These are phyloP conservation scores for Populus tomentosa DNA, from an alignment of 441 rosid genomes.

Conservation along the genomic window DNA sequence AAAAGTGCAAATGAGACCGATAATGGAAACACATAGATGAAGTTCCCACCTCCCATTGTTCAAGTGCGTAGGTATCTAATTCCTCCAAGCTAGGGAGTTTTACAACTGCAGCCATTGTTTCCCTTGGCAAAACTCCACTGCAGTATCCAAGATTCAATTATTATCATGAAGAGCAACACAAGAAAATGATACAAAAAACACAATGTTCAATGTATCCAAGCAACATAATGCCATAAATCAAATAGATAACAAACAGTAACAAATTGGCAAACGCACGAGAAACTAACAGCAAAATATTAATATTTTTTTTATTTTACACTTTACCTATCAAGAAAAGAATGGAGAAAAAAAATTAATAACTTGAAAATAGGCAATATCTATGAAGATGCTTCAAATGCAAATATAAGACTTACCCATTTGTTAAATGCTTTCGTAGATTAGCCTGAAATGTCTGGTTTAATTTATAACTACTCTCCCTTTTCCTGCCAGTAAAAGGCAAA, in stretches of 20 bases:
- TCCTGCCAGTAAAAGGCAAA: constrained; percentile 41
- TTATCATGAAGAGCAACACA: constrained; percentile 11
- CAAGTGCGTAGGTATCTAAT: constrained; percentile 74
- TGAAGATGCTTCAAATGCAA: background rate
- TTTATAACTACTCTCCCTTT: constrained; percentile 58
- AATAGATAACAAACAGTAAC: background rate
- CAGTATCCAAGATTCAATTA: constrained; percentile 25
- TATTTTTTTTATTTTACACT: background rate
- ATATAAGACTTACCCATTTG: constrained; percentile 47
- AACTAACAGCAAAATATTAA: background rate
- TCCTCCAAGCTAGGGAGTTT: constrained; percentile 77
- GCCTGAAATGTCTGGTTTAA: constrained; percentile 75
- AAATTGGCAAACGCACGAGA: constrained; percentile 4
- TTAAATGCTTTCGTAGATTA: constrained; percentile 71
- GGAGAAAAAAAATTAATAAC: background rate
- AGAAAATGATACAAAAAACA: background rate
- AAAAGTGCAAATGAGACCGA: background rate
- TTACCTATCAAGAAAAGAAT: constrained; percentile 1
- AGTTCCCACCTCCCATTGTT: constrained; percentile 88
- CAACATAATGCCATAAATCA: too few species aligned
- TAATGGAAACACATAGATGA: constrained; percentile 15
- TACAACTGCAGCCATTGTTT: constrained; percentile 65
- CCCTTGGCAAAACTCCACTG: constrained; percentile 90
- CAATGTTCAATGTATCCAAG: background rate
- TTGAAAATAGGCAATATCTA: background rate